Evolutionary conservation across 495 filamentous ascomycete species (phyloP).

Genomic region (Rostrohypoxylon terebratum): DNA sequence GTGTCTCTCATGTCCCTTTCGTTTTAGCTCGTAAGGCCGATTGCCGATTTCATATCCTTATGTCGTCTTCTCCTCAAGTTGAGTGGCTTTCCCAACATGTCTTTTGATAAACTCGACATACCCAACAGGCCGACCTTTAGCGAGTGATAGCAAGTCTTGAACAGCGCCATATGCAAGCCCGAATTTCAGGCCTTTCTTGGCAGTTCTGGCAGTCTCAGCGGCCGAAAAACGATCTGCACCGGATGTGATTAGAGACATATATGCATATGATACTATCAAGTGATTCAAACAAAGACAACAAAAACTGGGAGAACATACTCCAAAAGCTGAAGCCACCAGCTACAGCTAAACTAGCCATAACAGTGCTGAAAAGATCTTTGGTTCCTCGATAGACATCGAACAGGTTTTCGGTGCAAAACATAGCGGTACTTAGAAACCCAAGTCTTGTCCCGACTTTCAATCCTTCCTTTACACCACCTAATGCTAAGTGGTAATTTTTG

Average conservation of each 20-base stretch:
- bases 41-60: conserved; percentile 14
- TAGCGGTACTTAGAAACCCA: conserved; percentile 70
- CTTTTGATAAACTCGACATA: conserved; percentile 77
- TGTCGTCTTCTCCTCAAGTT: conserved; percentile 36
- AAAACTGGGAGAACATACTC: conserved; percentile 73
- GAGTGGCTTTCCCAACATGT: conserved; percentile 44
- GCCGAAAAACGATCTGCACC: conserved; percentile 80
- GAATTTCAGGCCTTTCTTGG: conserved; percentile 79
- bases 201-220: conserved; percentile 83
- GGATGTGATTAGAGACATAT: conserved; percentile 12
- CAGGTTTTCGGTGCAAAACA: conserved; percentile 83
- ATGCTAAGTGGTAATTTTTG: conserved; percentile 87
- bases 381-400: conserved; percentile 80
- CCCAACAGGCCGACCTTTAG: conserved; percentile 74
- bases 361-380: conserved; percentile 78
- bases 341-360: conserved; percentile 81
- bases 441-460: conserved; percentile 79
- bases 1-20: not conserved
- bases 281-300: not conserved
- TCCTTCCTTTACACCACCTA: conserved; percentile 81
- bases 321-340: conserved; percentile 88
- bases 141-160: conserved; percentile 75
- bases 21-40: conserved; percentile 8
- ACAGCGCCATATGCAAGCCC: conserved; percentile 83
- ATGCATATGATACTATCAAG: not conserved